A percentile compares a stretch with the other conserved stretches of the same genome.
phyloP scores from a whole-genome alignment of 768 basidiomycete genomes.

The Lentinula aciculospora region DNA sequence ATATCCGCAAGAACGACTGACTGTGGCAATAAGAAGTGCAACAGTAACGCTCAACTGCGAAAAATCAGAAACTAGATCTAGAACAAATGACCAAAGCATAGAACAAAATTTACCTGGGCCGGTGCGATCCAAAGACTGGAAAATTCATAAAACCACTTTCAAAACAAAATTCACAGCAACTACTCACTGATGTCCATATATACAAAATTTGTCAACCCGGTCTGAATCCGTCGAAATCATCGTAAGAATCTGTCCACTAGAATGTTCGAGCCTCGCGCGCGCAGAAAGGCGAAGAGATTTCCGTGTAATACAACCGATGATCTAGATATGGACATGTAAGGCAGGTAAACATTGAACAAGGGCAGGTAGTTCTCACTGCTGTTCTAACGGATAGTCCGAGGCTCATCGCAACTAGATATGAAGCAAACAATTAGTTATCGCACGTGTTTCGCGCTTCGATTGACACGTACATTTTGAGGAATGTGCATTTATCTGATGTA shows the following conservation, averaged over 20 bases:
- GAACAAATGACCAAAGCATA: no score
- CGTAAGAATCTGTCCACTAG: constrained; percentile 44
- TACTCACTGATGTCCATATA: constrained; percentile 22
- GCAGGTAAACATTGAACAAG: neutral
- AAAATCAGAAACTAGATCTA: neutral
- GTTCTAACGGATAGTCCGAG: constrained; percentile 29
- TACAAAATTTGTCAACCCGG: constrained; percentile 32
- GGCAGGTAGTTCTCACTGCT: constrained; percentile 18
- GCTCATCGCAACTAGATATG: constrained; percentile 24
- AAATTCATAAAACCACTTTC: neutral
- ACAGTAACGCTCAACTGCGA: constrained; percentile 41
- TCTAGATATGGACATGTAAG: neutral
- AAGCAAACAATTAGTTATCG: neutral
- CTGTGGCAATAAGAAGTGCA: constrained; percentile 43
- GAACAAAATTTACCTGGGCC: constrained; percentile 21
- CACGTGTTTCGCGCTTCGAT: neutral
- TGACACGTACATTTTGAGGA: constrained; percentile 21
- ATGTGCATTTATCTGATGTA: constrained; percentile 21
- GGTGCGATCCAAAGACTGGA: constrained; percentile 27
- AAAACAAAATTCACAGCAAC: no score
- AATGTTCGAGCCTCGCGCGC: constrained; percentile 36
- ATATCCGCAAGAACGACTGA: constrained; percentile 14
- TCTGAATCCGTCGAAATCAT: constrained; percentile 45
- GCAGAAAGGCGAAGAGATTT: constrained; percentile 51
- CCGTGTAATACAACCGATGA: constrained; percentile 29